A percentile compares a stretch with the other conserved stretches of the same genome.
These are phyloP conservation scores for Gastroboletus turbinatus DNA, from an alignment of 1,284 basidiomycete genomes.

Conservation along the genomic window DNA sequence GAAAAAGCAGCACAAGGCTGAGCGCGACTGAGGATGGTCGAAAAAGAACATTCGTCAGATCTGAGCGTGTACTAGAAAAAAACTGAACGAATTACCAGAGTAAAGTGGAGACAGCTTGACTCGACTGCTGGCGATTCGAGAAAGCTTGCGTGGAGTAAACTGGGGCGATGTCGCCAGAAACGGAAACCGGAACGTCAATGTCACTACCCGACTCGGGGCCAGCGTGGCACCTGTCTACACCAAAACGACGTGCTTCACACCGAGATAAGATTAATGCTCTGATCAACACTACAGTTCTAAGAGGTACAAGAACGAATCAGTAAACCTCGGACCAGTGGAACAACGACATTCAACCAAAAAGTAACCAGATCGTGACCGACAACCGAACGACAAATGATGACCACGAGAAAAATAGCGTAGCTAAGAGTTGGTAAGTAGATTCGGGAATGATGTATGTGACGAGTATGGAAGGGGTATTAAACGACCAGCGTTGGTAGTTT, in stretches of 20 bases:
- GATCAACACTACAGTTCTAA: background rate
- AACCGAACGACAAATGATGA: slow-evolving; percentile 8
- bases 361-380: slow-evolving; percentile 10
- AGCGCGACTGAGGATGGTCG: slow-evolving; percentile 20
- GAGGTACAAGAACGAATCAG: slow-evolving; percentile 10
- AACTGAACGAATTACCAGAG: slow-evolving; percentile 18
- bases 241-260: background rate
- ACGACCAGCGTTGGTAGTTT: slow-evolving; percentile 30
- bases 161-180: slow-evolving; percentile 12
- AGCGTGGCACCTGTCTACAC: background rate
- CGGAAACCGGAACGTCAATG: slow-evolving; percentile 11
- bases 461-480: slow-evolving; percentile 30
- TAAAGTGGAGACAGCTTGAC: slow-evolving; percentile 32
- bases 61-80: background rate
- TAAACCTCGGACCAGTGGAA: slow-evolving; percentile 3
- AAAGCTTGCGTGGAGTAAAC: slow-evolving; percentile 1
- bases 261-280: too few species aligned
- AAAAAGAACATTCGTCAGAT: background rate
- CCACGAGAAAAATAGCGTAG: slow-evolving; percentile 6
- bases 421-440: slow-evolving; percentile 13
- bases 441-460: slow-evolving; percentile 13
- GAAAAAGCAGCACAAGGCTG: slow-evolving; percentile 35
- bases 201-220: too few species aligned
- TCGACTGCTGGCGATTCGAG: slow-evolving; percentile 2
- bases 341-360: slow-evolving; percentile 7